Percentiles rank a stretch among this genome's conserved stretches.
phyloP scores from a whole-genome alignment of 164 flowering plant genomes.

The Stephania japonica region DNA sequence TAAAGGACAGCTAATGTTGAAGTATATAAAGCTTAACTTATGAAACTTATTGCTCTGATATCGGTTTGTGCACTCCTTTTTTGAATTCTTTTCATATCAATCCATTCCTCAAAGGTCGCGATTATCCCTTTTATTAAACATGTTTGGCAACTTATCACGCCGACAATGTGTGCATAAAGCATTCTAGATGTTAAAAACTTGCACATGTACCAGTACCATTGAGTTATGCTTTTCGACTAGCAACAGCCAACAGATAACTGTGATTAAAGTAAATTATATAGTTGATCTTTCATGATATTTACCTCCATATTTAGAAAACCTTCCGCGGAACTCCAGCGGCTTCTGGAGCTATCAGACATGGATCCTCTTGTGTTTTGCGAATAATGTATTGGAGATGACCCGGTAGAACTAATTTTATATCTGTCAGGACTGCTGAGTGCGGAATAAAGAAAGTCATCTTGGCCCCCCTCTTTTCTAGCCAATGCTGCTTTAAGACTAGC shows the following conservation, averaged over 20 bases:
- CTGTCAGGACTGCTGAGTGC: slow-evolving; percentile 47
- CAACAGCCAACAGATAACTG: background rate
- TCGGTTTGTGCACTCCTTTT: background rate
- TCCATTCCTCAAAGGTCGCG: background rate
- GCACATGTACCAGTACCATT: background rate
- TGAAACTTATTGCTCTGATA: background rate
- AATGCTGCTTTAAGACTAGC: slow-evolving; percentile 75
- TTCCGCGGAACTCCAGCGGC: slow-evolving; percentile 39
- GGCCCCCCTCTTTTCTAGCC: slow-evolving; percentile 58
- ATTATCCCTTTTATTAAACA: background rate
- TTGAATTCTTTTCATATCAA: background rate
- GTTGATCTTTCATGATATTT: slow-evolving; percentile 1
- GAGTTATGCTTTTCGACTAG: background rate
- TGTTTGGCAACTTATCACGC: background rate
- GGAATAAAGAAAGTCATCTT: slow-evolving; percentile 22
- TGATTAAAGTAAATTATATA: background rate
- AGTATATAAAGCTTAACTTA: background rate
- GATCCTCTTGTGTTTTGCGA: slow-evolving; percentile 31
- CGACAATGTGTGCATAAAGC: background rate
- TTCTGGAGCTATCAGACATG: slow-evolving; percentile 17
- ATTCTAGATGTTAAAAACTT: background rate
- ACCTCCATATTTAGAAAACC: slow-evolving; percentile 51
- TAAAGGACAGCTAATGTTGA: background rate
- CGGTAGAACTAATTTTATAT: slow-evolving; percentile 24
- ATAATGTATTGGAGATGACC: slow-evolving; percentile 34